A percentile compares a stretch with the other conserved stretches of the same genome.
Conservation (phyloP, 139 green algal genomes). For the Micromonas commoda region DNA sequence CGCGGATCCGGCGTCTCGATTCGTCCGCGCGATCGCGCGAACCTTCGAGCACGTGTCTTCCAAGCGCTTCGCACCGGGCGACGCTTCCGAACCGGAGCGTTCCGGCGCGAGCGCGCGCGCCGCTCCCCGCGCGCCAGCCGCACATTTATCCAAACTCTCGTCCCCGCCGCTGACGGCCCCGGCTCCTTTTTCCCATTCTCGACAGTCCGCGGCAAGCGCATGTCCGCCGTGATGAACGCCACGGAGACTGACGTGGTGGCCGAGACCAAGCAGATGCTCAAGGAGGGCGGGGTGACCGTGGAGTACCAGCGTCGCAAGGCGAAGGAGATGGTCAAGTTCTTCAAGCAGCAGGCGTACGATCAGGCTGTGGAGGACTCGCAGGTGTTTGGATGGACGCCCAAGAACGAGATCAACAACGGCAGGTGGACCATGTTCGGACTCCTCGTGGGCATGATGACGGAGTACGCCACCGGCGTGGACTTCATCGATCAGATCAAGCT, state of each 20-base stretch:
- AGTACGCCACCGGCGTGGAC: slow-evolving; percentile 89
- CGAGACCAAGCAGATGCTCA: neutral
- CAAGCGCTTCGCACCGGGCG: too few relatives aligned
- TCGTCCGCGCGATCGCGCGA: too few relatives aligned
- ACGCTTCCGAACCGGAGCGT: too few relatives aligned
- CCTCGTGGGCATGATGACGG: slow-evolving; percentile 82
- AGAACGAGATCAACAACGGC: slow-evolving; percentile 90
- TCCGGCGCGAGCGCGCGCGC: too few relatives aligned
- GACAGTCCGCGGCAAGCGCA: neutral
- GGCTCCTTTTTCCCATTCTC: neutral
- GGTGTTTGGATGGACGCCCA: slow-evolving; percentile 82
- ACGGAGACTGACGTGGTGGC: neutral
- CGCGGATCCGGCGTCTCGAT: too few relatives aligned
- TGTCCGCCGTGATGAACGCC: neutral
- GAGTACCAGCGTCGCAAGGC: slow-evolving; percentile 81
- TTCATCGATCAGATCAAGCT: slow-evolving; percentile 83
- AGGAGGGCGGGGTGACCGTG: slow-evolving; percentile 55
- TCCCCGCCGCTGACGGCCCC: too few relatives aligned
- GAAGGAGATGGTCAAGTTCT: slow-evolving; percentile 87
- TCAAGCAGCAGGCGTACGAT: slow-evolving; percentile 55
- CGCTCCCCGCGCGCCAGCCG: too few relatives aligned
- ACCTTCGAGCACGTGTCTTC: too few relatives aligned
- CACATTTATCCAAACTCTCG: too few relatives aligned
- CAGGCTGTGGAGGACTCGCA: slow-evolving; percentile 25
- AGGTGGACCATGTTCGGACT: slow-evolving; percentile 97